Evolutionary conservation across 2,329 filamentous ascomycete species (phyloP), one percentile per base, ranked within the genome.

Genomic region (Pyrenochaeta sp.): DNA sequence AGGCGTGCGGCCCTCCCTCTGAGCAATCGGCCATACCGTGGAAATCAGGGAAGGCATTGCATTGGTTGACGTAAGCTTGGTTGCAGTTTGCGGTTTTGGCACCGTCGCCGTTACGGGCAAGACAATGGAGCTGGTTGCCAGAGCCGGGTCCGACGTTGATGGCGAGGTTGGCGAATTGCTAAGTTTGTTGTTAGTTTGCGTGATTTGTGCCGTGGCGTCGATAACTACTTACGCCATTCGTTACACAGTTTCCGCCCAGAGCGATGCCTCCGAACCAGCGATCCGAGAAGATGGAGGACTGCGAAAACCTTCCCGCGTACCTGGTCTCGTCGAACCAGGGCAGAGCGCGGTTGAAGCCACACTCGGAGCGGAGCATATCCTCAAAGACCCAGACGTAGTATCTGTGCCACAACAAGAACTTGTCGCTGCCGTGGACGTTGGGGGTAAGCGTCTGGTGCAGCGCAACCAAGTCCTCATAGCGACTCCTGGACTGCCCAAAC

Each of bases 351-450:
- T 62, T 72, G 65, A 79, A 81, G 48, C 78, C 78, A 60, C 80
- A 82, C 58, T 82, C 79, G 22, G 69, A 59, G 51, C 72, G 78
- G 12, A 82, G 68, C 8, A 78, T 68, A 27, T 77, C 65, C 66
- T 82, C 80, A 58, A 79, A 81, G 3, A 70, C 66, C 71, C 80
- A 77, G 37, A 74, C 65, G 65, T 72, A 78, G 68, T 79, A 79
- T 37, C 80, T 72, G 69, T 82, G 79, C 79, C 80, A 81, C 28
- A 79, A 65, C 25, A 80, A 65, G 72, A 80, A 80, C 55, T 76
- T 77, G 50, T 60, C 46, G 58, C 71, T 77, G 30, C 61, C 61
- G 56, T 77, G 74, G 2, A 77, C 72, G 49, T 74, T 74, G 47
- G 68, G 68, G 0, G 73, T 77, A 24, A 74, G 57, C 2, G 48